Base-by-base conservation (phyloP, 352 stramenopile genomes). In the Poterioochromonas sp. region DNA sequence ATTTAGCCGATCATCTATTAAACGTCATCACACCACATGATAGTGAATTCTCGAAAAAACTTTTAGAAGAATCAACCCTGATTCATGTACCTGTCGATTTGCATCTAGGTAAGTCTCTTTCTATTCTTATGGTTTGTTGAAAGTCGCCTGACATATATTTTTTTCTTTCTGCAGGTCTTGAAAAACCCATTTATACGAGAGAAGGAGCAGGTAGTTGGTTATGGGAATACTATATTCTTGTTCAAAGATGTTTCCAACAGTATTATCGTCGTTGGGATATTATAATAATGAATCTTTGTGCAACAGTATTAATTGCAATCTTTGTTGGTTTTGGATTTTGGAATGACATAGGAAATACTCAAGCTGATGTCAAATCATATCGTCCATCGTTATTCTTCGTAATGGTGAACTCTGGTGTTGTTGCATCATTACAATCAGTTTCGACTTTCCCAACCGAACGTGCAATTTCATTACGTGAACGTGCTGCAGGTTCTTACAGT, bases 311-410 rank as follows among this genome's bases (percentile, higher is more conserved):
- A 15, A 82, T 80, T 43, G 73, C 37, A 41, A 68, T 43, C 18
- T 64, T 80, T 43, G 41, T 80, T 26, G 54, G 35, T 68, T 8
- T 12, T 76, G 32, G 26, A 34, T 37, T 80, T 29, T 80, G 64
- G 37, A 32, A 80, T 20, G 62, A 71, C 32, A 80, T 80, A 49
- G 77, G 77, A 40, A 80, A 22, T 37, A 26, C 39, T 29, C 32
- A 80, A 69, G 1, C 22, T 3, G 76, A 22, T 18, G 40, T 74
- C 35, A 15, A 18, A 12, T 22, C 29, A 20, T 73, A 73, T 37
- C 44, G 41, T 47, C 35, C 77, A 26, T 32, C 80, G 12, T 40
- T 80, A 2, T 80, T 80, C 73, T 80, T 80, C 73, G 62, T 22
- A 41, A 73, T 81, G 20, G 41, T 80, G n/a, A 26, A 43, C 29